A percentile compares a stretch with the other conserved stretches of the same genome.
phyloP scores from a whole-genome alignment of 2,329 filamentous ascomycete species.

The Arthrinium puccinioides region DNA sequence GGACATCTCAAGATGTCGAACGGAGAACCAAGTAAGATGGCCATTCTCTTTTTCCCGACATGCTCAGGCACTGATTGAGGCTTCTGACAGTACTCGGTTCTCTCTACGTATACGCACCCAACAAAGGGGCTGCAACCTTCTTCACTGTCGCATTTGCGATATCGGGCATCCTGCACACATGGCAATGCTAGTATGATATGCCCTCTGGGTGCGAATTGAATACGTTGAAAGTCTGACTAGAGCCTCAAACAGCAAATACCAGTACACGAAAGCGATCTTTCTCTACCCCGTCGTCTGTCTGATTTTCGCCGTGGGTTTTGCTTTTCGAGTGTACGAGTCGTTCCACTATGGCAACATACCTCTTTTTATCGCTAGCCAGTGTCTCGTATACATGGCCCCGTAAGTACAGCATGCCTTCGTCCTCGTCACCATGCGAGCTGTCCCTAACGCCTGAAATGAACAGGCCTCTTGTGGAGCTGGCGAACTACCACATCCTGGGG shows the following conservation, averaged over 20 bases:
- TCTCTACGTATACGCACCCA: constrained; percentile 8
- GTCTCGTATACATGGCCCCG: constrained; percentile 10
- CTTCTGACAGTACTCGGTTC: no score
- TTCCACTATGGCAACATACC: not conserved
- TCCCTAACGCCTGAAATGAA: no score
- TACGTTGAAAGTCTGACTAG: not conserved
- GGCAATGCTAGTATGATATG: constrained; percentile 6
- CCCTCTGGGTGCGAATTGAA: not conserved
- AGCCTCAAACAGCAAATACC: not conserved
- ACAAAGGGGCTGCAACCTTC: constrained; percentile 6
- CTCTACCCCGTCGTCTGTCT: constrained; percentile 6
- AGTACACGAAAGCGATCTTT: constrained; percentile 5
- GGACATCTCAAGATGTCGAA: no score
- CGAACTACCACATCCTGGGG: constrained; percentile 55
- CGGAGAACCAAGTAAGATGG: no score
- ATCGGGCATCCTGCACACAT: constrained; percentile 4
- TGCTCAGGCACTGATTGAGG: no score
- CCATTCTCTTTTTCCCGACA: no score
- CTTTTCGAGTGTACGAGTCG: not conserved
- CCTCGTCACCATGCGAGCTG: no score
- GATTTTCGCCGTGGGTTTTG: not conserved
- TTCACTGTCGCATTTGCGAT: constrained; percentile 6
- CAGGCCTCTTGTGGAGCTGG: constrained; percentile 47
- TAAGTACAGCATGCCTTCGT: not conserved
- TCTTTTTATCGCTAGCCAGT: constrained; percentile 1